phyloP scores from a whole-genome alignment of 108 stramenopile species.

The Ochromonas danica region DNA sequence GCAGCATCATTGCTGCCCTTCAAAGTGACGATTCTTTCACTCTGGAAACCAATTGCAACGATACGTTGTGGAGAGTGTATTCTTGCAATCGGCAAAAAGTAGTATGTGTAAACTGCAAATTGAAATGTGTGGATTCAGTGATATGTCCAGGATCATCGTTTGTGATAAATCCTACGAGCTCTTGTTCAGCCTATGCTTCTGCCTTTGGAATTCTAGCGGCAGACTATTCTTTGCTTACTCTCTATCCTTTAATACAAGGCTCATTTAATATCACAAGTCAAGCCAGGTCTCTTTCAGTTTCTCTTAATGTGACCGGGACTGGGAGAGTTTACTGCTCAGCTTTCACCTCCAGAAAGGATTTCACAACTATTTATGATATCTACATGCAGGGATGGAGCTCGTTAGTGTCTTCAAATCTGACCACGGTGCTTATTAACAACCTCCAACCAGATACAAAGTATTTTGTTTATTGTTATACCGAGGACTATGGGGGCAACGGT shows the following conservation, averaged over 20 bases:
- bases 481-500: background rate
- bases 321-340: background rate
- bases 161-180: background rate
- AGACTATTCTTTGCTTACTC: background rate
- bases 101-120: constrained; percentile 6
- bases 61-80: background rate
- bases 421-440: background rate
- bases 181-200: background rate
- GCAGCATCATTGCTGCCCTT: background rate
- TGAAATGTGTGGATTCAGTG: background rate
- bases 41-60: background rate
- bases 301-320: background rate
- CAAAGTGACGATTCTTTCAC: background rate
- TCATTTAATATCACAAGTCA: background rate
- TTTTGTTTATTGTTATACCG: background rate
- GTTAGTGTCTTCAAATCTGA: background rate
- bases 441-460: background rate
- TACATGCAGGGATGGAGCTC: background rate
- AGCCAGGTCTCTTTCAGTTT: background rate
- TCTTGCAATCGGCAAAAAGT: background rate
- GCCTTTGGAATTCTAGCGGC: background rate
- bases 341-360: background rate
- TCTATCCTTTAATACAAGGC: background rate
- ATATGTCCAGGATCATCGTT: background rate
- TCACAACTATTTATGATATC: background rate